Conservation (phyloP, 345 rosid genomes). For the Populus deltoides region DNA sequence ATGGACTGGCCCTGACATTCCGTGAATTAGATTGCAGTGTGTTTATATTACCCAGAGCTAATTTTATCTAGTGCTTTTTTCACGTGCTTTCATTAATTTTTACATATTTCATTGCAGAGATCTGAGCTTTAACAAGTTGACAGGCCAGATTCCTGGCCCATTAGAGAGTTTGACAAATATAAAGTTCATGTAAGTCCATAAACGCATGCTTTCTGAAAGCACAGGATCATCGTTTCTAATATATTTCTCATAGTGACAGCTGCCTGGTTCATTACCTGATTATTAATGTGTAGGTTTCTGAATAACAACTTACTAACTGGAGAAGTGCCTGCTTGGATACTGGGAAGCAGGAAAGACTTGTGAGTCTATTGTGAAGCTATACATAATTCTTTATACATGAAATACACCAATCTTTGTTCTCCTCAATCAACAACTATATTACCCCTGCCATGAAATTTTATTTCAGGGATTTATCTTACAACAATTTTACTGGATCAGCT, state of each 20-base stretch:
- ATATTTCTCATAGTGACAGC: not conserved
- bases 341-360: conserved; percentile 24
- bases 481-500: conserved; percentile 62
- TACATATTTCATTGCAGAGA: conserved; percentile 46
- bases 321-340: conserved; percentile 51
- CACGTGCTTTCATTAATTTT: not conserved
- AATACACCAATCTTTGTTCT: not conserved
- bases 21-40: not conserved
- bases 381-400: not conserved
- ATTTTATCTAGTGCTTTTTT: not conserved
- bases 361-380: conserved; percentile 32
- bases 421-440: not conserved
- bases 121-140: conserved; percentile 71
- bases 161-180: conserved; percentile 9
- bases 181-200: conserved; percentile 46
- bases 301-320: conserved; percentile 72
- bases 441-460: conserved; percentile 1
- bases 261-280: not conserved
- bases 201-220: not conserved
- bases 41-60: not conserved
- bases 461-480: conserved; percentile 82
- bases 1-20: not conserved
- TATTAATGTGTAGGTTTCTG: conserved; percentile 52
- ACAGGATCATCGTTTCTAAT: not conserved
- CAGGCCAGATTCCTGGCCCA: conserved; percentile 44